Evolutionary conservation across 2,329 filamentous ascomycete genomes (phyloP), one percentile per base, ranked within the genome.

Genomic region (Pleurostoma richardsiae): DNA sequence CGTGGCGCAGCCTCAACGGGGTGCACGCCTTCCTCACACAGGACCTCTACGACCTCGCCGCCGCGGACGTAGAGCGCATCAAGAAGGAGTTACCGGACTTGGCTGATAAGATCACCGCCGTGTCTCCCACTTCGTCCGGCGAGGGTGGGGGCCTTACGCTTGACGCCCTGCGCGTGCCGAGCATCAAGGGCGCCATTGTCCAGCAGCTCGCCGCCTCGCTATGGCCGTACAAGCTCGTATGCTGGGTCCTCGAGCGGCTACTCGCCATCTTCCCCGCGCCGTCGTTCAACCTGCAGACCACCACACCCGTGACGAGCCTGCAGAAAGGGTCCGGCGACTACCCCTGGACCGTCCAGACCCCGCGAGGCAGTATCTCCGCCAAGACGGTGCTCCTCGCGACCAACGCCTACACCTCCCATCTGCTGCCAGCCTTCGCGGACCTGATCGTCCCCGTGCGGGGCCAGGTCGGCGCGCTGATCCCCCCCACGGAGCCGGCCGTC

Each of bases 201-300:
- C 85, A 85, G 51, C 69, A 70, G 39, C 69, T 79, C 39, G 87
- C 88, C 0, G 86, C 83, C 0, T 82, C 81, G 54, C 61, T 89
- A 41, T 91, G 86, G 86, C 90, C 90, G 0, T 95, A 95, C 65
- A 95, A 94, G 66, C 77, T 95, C 19, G 83, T 95, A 2, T 72
- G 82, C 1, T 85, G 82, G 65, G 73, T 91, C 0, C 68, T 95
- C 1, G 80, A 88, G 59, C 64, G 70, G 6, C 73, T 88, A 0
- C 58, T 80, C 1, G 52, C 47, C 29, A 54, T 53, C 43, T 59
- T 63, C 48, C 52, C 71, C 19, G 62, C 63, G 2, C 65, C 60
- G 3, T 61, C 59, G 7, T 82, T 90, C 58, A 90, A 90, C 57
- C 71, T 92, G 29, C 87, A 91, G 64, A 90, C 86, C 5, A 80